Percentiles rank a stretch among this genome's conserved stretches.
Conservation (phyloP, 352 stramenopile species). For the Halophytophthora batemanensis region DNA sequence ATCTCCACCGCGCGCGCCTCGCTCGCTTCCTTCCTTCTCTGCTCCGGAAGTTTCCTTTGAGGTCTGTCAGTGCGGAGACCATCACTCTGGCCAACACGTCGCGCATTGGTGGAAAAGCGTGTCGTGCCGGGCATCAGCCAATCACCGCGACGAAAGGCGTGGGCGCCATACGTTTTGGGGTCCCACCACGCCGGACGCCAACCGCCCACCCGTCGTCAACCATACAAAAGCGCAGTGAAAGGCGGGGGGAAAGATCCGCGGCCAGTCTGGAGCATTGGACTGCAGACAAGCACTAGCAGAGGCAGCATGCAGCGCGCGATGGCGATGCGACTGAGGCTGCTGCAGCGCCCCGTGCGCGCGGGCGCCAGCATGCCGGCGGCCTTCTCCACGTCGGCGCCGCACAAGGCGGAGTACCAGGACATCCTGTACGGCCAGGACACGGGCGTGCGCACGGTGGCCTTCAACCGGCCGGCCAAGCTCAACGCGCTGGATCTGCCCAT, state of each 20-base stretch:
- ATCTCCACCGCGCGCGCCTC: conserved; percentile 23
- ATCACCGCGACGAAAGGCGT: conserved; percentile 10
- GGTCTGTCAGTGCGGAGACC: background rate
- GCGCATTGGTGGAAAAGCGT: conserved; percentile 10
- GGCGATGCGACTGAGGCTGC: conserved; percentile 48
- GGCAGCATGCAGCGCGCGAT: conserved; percentile 46
- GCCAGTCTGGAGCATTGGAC: too few relatives aligned
- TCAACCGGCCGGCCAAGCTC: conserved; percentile 90
- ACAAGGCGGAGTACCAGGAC: conserved; percentile 66
- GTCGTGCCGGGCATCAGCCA: too few relatives aligned
- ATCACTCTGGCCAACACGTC: background rate
- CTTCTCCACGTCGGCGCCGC: conserved; percentile 38
- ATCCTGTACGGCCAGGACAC: conserved; percentile 80
- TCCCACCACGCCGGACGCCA: background rate
- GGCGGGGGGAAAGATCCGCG: background rate
- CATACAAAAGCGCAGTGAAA: too few relatives aligned
- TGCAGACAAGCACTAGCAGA: too few relatives aligned
- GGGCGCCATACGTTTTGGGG: conserved; percentile 25
- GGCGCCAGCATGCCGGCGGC: background rate
- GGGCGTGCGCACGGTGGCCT: conserved; percentile 76
- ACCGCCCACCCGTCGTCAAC: background rate
- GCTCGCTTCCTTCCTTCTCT: too few relatives aligned
- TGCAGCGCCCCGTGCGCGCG: conserved; percentile 50
- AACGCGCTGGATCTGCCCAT: conserved; percentile 92
- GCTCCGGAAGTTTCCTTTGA: conserved; percentile 8